Conservation (phyloP, 148 eudicot genomes). For the Amaranthus hypochondriacus region DNA sequence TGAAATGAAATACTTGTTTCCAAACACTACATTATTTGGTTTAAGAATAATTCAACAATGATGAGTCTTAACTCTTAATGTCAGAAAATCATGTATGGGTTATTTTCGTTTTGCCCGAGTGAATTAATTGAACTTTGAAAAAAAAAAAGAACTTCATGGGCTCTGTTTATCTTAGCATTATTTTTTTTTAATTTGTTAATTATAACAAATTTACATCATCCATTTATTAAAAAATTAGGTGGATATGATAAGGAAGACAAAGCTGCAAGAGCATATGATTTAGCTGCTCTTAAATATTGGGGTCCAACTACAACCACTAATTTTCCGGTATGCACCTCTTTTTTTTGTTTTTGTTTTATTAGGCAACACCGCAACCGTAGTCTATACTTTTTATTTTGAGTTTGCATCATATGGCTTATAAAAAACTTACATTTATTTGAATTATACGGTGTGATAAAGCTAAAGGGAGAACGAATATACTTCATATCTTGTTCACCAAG, state of each 20-base stretch:
- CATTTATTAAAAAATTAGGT: slow-evolving; percentile 30
- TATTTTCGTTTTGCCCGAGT: slow-evolving; percentile 14
- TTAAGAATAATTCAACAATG: slow-evolving; percentile 1
- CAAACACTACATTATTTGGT: background rate
- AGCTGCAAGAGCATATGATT: slow-evolving; percentile 84
- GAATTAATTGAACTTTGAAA: background rate
- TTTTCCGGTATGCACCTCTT: slow-evolving; percentile 47
- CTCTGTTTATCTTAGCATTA: background rate
- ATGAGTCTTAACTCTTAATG: background rate
- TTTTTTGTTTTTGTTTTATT: slow-evolving; percentile 11
- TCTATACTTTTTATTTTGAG: background rate
- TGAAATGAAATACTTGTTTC: no score
- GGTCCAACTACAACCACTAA: slow-evolving; percentile 82
- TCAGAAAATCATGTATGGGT: background rate
- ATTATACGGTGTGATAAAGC: no score
- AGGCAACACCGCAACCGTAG: background rate
- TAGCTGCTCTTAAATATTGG: slow-evolving; percentile 89
- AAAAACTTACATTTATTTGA: no score
- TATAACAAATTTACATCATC: background rate
- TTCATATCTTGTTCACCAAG: no score
- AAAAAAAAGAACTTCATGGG: background rate
- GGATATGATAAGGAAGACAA: slow-evolving; percentile 89
- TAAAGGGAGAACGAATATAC: no score
- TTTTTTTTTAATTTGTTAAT: slow-evolving; percentile 7
- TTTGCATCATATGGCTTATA: background rate